Evolutionary conservation across 257 asterid genomes (phyloP), one percentile per base, ranked within the genome.

Genomic region (Solanum chilense): DNA sequence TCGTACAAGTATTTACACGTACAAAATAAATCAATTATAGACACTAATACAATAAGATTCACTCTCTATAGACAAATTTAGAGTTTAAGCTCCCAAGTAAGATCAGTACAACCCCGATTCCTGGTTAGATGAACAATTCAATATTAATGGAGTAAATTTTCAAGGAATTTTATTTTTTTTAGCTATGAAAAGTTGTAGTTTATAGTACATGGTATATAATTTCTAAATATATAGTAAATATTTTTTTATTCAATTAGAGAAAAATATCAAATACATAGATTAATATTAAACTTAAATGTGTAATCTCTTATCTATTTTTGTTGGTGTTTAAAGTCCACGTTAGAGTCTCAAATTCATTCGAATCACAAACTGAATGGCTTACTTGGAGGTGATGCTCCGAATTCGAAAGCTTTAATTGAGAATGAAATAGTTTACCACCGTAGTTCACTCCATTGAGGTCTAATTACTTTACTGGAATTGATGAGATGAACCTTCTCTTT

Each of bases 281-380:
- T 15, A 77, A 76, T 27, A 42, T 16, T n/a, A 9, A 77, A 45
- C n/a, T n/a, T 42, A 52, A 52, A 52, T 52, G 23, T 3, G 4
- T 49, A 49, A 0, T 49, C 1, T 49, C 60, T 21, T 49, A 49
- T 49, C 9, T 49, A 49, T 5, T 37, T 37, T 37, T 49, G 16
- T 16, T 49, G 11, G 44, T 41, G 44, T 41, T 41, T 11, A 41
- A 2, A 2, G 11, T 41, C 0, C 11, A 41, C 10, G 2, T 0
- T 41, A 0, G 9, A 41, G 44, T 0, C 11, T 9, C 2, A 9
- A 41, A 7, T 8, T 41, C 11, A 52, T 52, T 9, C 0, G 7
- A 1, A 6, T 52, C 9, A 3, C 0, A 16, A 9, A 52, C 60
- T 52, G 4, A 0, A 52, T 16, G 0, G 0, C 10, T 52, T 9